Evolutionary conservation across 176 grass and related monocot genomes (phyloP), one percentile per base, ranked within the genome.

Genomic region (Phoenix roebelenii): DNA sequence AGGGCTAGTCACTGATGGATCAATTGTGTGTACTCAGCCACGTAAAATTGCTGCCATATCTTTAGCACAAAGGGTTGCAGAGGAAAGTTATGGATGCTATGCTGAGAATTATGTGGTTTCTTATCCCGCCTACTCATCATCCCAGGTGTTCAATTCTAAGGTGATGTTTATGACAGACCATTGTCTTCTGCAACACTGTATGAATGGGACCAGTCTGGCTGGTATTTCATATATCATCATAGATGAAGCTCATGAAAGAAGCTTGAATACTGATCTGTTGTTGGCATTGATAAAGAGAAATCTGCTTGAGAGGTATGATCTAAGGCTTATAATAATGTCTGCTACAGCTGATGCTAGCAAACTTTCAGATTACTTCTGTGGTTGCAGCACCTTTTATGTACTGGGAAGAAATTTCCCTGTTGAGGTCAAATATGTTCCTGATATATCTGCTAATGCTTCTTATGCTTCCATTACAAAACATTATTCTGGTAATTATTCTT

Each of bases 201-300:
- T 88, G 76, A 88, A 79, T 19, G 66, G 75, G 26, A 63, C 15
- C 50, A 73, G 16, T 9, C 62, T 80, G 58, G 30, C 71, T 83
- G 75, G 59, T 20, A 90, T 90, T 74, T 91, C 86, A 7, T 97
- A 79, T 78, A 85, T 91, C 44, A 73, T 97, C 71, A 67, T 97
- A 52, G 92, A 91, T 67, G 92, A 97, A 79, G 92, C 87, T 63
- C 92, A 97, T 83, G 92, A 97, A 62, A 85, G 92, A 81, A 97
- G 84, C 76, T 84, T 97, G 77, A 97, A 82, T 60, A 97, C 92
- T 26, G 92, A 97, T 79, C 75, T 97, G 52, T 82, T 91, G 23
- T 61, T 97, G 71, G 83, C 92, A 69, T 77, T 97, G 72, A 88
- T 97, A 60, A 97, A 88, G 79, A 91, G 80, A 44, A 75, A 76